These are phyloP conservation scores for Plantago major DNA, from an alignment of 257 asterid species.

Conservation along the genomic window DNA sequence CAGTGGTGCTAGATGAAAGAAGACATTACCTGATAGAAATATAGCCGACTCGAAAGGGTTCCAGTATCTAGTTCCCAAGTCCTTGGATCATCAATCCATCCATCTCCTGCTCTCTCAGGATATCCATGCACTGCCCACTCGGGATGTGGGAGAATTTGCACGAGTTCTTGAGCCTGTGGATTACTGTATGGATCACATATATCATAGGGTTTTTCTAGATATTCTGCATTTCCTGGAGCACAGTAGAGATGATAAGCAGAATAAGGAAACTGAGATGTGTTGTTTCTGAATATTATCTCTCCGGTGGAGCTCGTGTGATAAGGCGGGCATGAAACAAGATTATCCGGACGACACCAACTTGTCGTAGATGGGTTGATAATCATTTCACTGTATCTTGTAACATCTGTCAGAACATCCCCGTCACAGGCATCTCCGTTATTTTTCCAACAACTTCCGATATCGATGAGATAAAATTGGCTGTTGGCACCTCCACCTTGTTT, in stretches of 20 bases:
- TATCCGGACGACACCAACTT: constrained; percentile 70
- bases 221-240: constrained; percentile 75
- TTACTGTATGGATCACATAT: constrained; percentile 88
- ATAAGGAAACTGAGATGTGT: constrained; percentile 68
- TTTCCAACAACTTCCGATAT: constrained; percentile 89
- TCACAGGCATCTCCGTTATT: constrained; percentile 72
- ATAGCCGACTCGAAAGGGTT: constrained; percentile 59
- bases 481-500: constrained; percentile 77
- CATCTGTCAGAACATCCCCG: constrained; percentile 71
- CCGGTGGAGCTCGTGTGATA: constrained; percentile 61
- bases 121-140: constrained; percentile 88
- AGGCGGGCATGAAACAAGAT: constrained; percentile 76
- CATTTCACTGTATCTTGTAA: constrained; percentile 85
- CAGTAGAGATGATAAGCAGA: constrained; percentile 82
- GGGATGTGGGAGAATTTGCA: constrained; percentile 83
- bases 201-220: constrained; percentile 62
- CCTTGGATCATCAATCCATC: constrained; percentile 74
- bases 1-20: not conserved
- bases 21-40: constrained; percentile 67
- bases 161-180: constrained; percentile 85
- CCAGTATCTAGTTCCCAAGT: constrained; percentile 84
- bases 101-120: constrained; percentile 69
- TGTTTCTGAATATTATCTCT: constrained; percentile 46
- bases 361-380: constrained; percentile 75
- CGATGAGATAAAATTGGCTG: constrained; percentile 76